Percentiles rank a stretch among this genome's conserved stretches.
phyloP scores from a whole-genome alignment of 164 flowering plant genomes.

The Dillenia turbinata region DNA sequence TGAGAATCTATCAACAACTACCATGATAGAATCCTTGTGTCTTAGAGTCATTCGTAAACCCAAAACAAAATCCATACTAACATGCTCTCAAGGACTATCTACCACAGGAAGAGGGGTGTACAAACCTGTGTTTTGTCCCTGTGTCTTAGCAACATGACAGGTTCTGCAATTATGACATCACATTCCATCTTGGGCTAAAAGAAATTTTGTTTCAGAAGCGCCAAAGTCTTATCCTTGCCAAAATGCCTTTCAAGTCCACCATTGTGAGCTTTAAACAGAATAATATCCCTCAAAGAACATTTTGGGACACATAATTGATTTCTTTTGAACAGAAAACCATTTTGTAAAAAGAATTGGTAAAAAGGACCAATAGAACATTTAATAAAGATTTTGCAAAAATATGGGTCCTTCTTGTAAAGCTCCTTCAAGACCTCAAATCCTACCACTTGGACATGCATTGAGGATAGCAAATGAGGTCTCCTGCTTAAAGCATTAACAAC shows the following conservation, averaged over 20 bases:
- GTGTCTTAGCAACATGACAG: neutral
- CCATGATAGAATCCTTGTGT: too few relatives aligned
- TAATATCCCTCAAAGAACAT: too few relatives aligned
- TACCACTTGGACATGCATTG: neutral
- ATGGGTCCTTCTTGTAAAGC: neutral
- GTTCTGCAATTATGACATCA: neutral
- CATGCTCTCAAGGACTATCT: too few relatives aligned
- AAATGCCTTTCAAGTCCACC: neutral
- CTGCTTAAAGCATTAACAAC: conserved; percentile 3
- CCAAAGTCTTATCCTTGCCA: neutral
- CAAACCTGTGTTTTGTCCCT: too few relatives aligned
- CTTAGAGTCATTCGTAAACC: too few relatives aligned
- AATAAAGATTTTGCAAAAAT: neutral
- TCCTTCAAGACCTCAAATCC: conserved; percentile 2
- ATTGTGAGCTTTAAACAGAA: neutral
- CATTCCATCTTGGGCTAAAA: neutral
- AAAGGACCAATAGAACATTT: neutral
- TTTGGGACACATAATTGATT: neutral
- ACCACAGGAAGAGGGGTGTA: too few relatives aligned
- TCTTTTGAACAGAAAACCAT: neutral
- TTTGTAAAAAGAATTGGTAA: neutral
- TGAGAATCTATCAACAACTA: too few relatives aligned
- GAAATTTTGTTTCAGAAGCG: neutral
- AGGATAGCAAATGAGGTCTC: neutral
- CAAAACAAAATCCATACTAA: too few relatives aligned